Evolutionary conservation across 2,329 filamentous ascomycete species (phyloP).

Genomic region (Xylaria sp.): DNA sequence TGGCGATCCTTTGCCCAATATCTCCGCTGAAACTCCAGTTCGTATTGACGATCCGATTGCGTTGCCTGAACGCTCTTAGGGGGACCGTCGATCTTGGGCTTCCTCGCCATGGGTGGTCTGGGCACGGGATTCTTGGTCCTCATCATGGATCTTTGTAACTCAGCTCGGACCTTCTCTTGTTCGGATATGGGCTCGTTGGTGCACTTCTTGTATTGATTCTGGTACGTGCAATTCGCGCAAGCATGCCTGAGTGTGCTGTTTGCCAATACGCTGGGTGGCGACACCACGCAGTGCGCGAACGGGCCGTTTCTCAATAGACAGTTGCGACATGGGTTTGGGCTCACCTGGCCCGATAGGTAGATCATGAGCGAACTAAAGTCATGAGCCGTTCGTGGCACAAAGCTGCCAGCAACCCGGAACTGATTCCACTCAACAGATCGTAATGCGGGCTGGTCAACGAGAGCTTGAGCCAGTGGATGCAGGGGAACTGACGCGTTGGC

Average conservation of each 20-base stretch:
- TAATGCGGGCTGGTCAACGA: slow-evolving; percentile 41
- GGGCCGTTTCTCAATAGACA: slow-evolving; percentile 46
- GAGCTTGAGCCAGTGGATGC: slow-evolving; percentile 43
- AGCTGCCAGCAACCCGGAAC: slow-evolving; percentile 45
- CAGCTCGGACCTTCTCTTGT: slow-evolving; percentile 40
- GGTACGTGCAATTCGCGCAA: slow-evolving; percentile 49
- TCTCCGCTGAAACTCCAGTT: background rate
- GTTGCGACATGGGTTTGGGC: slow-evolving; percentile 47
- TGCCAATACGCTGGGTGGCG: slow-evolving; percentile 43
- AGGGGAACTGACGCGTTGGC: slow-evolving; percentile 28
- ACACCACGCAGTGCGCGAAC: slow-evolving; percentile 45
- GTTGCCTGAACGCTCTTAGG: background rate
- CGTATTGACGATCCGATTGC: background rate
- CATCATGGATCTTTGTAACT: slow-evolving; percentile 30
- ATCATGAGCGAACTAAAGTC: slow-evolving; percentile 49
- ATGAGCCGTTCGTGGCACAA: slow-evolving; percentile 43
- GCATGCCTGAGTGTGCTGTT: slow-evolving; percentile 44
- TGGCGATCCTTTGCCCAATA: background rate
- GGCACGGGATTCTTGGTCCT: slow-evolving; percentile 27
- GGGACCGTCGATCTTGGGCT: slow-evolving; percentile 22
- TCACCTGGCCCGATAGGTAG: slow-evolving; percentile 47
- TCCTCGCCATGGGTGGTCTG: slow-evolving; percentile 31
- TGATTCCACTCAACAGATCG: slow-evolving; percentile 47
- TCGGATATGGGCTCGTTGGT: slow-evolving; percentile 45
- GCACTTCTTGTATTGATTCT: slow-evolving; percentile 48